Evolutionary conservation across 805 yeast genomes (phyloP).

Genomic region (Barnettozyma populi): DNA sequence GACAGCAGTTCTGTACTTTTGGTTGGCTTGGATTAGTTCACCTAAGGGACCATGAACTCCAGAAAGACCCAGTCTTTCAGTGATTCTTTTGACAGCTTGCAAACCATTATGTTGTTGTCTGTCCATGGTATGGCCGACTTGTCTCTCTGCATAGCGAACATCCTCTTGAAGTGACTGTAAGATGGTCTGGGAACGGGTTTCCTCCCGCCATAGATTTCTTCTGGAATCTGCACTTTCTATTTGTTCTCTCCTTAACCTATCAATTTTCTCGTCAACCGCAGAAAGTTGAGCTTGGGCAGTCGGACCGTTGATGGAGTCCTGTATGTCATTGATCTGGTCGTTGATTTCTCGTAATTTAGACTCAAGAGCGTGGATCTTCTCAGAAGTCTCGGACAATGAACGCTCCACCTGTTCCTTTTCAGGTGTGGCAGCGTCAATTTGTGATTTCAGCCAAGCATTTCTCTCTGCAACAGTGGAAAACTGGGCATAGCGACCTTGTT

Average conservation of each 20-base stretch:
- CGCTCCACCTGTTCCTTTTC: slow-evolving; percentile 23
- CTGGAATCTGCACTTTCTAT: slow-evolving; percentile 54
- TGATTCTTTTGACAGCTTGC: slow-evolving; percentile 59
- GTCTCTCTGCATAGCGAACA: slow-evolving; percentile 49
- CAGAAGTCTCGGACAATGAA: slow-evolving; percentile 9
- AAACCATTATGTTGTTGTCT: slow-evolving; percentile 66
- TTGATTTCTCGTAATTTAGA: slow-evolving; percentile 22
- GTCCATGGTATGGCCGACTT: slow-evolving; percentile 69
- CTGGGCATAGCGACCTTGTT: slow-evolving; percentile 62
- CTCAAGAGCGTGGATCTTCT: slow-evolving; percentile 16
- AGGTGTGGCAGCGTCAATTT: slow-evolving; percentile 37
- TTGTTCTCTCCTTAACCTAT: slow-evolving; percentile 34
- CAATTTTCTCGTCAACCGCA: slow-evolving; percentile 26
- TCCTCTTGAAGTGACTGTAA: slow-evolving; percentile 51
- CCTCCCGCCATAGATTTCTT: slow-evolving; percentile 74
- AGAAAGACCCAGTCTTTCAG: slow-evolving; percentile 49
- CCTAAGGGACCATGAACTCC: slow-evolving; percentile 83
- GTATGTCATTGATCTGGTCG: slow-evolving; percentile 29
- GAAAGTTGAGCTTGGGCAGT: slow-evolving; percentile 28
- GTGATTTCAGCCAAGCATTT: slow-evolving; percentile 56
- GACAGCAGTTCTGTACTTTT: slow-evolving; percentile 77
- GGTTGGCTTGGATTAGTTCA: slow-evolving; percentile 74
- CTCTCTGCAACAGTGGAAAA: slow-evolving; percentile 55
- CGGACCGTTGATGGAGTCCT: slow-evolving; percentile 34
- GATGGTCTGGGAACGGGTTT: slow-evolving; percentile 56